Evolutionary conservation across 768 basidiomycete species (phyloP), one percentile per base, ranked within the genome.

Genomic region (Amanita brunnescens): DNA sequence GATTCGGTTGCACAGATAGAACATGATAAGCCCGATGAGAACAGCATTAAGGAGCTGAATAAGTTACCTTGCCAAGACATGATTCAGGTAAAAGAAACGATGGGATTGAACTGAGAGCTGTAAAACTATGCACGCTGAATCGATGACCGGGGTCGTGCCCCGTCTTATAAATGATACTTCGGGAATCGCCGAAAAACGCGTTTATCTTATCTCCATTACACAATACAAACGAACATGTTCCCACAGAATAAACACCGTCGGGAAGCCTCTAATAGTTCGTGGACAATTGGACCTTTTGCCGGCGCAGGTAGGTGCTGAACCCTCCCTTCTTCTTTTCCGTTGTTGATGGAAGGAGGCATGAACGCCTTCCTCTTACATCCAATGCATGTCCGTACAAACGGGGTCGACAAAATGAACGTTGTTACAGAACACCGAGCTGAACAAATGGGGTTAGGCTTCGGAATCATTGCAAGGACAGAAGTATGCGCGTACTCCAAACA

Each of bases 351-450:
- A 26, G 72, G 67, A n/a, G 87, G 80, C 12, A 86, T 71, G 58
- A 90, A 79, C 16, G 87, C 85, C 64, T 91, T 91, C 55, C 88
- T 76, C 60, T 78, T 78, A 61, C 90, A 92, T 44, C 87, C 85
- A 24, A 89, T 70, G 63, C 90, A 92, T 14, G 88, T 90, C 52
- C 87, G 77, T 32, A 88, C 84, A 65, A 73, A 73, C 12, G 87
- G 76, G 44, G 87, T 90, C n/a, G 86, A 76, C 26, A 91, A 73
- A 51, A 91, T 78, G 64, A 87, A 84, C 20, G 85, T 84, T 34
- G 89, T 91, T 44, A 89, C 73, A 9, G 87, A 86, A 62, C 90
- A 91, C 26, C 89, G 82, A 45, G 74, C 89, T 91, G 20, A 9
- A 29, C 62, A 55, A 26, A n/a, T 20, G 16, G 39, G 57, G 55